Evolutionary conservation across 257 asterid species (phyloP).

Genomic region (Solanum ossicruentum): DNA sequence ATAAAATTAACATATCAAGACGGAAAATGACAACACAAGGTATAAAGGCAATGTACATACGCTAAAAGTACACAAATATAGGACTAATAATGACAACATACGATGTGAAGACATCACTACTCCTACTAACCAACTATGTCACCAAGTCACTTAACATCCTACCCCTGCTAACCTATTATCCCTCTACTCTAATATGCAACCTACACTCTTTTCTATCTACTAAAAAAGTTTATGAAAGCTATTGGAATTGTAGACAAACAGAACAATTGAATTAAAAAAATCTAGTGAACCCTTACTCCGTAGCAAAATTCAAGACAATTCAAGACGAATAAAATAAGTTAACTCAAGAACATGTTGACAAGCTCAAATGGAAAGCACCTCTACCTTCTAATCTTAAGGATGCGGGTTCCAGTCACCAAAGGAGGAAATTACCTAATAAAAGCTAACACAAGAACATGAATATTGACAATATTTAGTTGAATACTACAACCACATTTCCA

Average conservation of each 20-base stretch:
- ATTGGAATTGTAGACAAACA: not conserved
- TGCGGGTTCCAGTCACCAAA: not conserved
- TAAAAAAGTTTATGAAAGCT: not conserved
- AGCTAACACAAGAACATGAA: not conserved
- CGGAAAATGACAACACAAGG: too few relatives aligned
- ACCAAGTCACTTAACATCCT: too few relatives aligned
- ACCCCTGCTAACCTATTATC: too few relatives aligned
- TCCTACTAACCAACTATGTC: too few relatives aligned
- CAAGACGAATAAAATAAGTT: not conserved
- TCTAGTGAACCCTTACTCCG: not conserved
- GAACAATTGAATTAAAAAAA: not conserved
- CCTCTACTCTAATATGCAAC: too few relatives aligned
- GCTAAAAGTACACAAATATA: too few relatives aligned
- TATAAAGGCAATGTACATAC: too few relatives aligned
- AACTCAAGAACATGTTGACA: not conserved
- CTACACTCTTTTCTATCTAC: not conserved
- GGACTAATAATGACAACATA: too few relatives aligned
- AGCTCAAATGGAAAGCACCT: not conserved
- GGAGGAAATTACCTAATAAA: not conserved
- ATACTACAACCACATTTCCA: not conserved
- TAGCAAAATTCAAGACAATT: not conserved
- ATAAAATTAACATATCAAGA: too few relatives aligned
- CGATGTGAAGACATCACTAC: too few relatives aligned
- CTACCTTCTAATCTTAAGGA: not conserved
- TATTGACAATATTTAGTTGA: not conserved